Base-by-base conservation (phyloP, 169 alveolate genomes). In the Plasmodium knowlesi region DNA sequence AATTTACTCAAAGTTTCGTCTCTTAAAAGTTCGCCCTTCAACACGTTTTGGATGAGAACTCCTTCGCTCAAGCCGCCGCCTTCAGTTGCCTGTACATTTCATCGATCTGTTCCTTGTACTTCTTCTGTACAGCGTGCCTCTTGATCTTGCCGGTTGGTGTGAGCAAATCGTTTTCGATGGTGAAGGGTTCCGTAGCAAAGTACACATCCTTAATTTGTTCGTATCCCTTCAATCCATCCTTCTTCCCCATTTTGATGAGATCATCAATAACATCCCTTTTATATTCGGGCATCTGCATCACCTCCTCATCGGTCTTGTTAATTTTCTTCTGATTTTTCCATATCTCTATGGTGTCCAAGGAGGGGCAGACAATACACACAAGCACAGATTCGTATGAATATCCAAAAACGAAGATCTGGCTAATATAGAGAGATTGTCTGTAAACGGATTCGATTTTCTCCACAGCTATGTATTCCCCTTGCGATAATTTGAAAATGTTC, bases 391-490 rank as follows among this genome's bases (percentile, higher is more conserved):
- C 96, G 84, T 85, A 94, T 5, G 96, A 74, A 86, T 82, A 71
- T 25, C 98, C 98, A 34, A 83, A 88, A 34, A 96, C 98, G 84
- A 95, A 95, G 53, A 96, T 92, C 81, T 96, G 98, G 22, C 95
- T 95, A 71, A 96, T 95, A 76, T 84, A 89, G 14, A 95, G 57
- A 30, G 95, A 92, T 30, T 91, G 91, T 74, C 46, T 84, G 76
- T 95, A 95, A 54, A 95, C 80, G 30, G 97, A 94, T 88, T 97
- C 98, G 37, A 99, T 96, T 93, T 98, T 97, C 89, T 98, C 99
- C 8, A 99, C 99, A 43, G 99, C 98, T 19, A 99, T 98, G 94
- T 99, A 99, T 93, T 99, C 99, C 1, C 99, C 99, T 95, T 98
- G 99, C 0, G 98, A 93, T 83, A 99, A 98, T 93, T 99, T 99